Evolutionary conservation across 257 asterid genomes (phyloP), one percentile per base, ranked within the genome.

Genomic region (Solanum pinnatisectum): DNA sequence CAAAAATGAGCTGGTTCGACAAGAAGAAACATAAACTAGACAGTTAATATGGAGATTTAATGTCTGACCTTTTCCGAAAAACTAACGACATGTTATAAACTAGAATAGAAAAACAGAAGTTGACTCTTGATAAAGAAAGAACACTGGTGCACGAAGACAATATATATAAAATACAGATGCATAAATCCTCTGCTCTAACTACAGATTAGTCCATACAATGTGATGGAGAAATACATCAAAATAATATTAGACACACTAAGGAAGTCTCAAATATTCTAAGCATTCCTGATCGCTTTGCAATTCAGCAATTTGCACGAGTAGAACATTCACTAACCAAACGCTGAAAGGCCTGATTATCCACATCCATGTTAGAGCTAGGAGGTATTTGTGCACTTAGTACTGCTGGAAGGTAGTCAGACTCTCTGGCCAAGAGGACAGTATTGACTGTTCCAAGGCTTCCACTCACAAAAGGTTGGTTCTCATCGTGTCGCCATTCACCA

Each of bases 401-500:
- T 56, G 94, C 73, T 87, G 98, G 93, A 83, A 56, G 89, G 86
- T 87, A 91, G 73, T 93, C 95, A 27, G 95, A 89, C 71, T 93
- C 97, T 88, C 94, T 91, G 44, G 97, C 90, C 90, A 95, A 91
- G 83, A 95, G 94, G 88, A 97, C 82, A 49, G 98, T 95, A 90
- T 97, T 97, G 88, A 97, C 96, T 59, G 90, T 93, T 86, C 98
- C 99, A 90, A 90, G 91, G 91, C 90, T 96, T 92, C 96, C 93
- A 84, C 87, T 93, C 84, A 93, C 92, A 83, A 91, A 92, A 84
- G 98, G 96, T 88, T 94, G 98, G 87, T 90, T 95, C 87, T 97
- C 99, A 71, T 97, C 99, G 83, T 97, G 98, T 86, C 98, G 93
- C 95, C 98, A 94, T 88, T 96, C 99, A 87, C 99, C 99, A 92